phyloP scores from a whole-genome alignment of 345 rosid genomes.

The Hypericum androsaemum region DNA sequence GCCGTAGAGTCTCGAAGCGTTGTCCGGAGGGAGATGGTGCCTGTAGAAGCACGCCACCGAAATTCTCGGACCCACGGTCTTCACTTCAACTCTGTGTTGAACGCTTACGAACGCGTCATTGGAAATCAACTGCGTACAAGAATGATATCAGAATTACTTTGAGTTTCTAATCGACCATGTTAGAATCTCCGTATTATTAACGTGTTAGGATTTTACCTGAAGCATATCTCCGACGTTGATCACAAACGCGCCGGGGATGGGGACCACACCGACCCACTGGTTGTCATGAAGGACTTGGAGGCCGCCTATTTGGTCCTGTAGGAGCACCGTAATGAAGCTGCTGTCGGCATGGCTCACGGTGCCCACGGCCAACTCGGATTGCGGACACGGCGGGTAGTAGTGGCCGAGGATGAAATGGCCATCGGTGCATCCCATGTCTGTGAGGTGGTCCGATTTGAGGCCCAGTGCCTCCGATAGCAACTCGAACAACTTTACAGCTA shows the following conservation, averaged over 20 bases:
- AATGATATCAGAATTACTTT: too few relatives aligned
- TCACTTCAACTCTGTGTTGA: constrained; percentile 2
- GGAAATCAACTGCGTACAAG: constrained; percentile 4
- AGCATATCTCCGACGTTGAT: constrained; percentile 6
- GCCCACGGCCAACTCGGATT: constrained; percentile 7
- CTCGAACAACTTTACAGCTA: neutral
- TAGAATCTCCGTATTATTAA: too few relatives aligned
- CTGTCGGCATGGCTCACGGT: constrained; percentile 5
- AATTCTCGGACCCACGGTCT: constrained; percentile 10
- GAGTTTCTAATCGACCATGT: too few relatives aligned
- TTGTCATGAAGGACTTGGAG: constrained; percentile 7
- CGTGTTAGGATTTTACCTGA: too few relatives aligned
- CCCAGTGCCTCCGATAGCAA: constrained; percentile 9
- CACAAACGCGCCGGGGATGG: constrained; percentile 6
- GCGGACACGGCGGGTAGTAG: constrained; percentile 7
- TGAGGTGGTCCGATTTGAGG: neutral
- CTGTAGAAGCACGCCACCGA: constrained; percentile 12
- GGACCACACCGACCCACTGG: neutral
- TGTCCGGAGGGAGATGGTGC: neutral
- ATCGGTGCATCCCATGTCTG: neutral
- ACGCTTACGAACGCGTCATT: constrained; percentile 2
- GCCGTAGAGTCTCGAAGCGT: constrained; percentile 4
- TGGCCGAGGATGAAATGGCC: neutral
- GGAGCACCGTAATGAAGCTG: constrained; percentile 4
- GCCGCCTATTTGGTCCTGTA: constrained; percentile 5